These are phyloP conservation scores for Dryas integrifolia DNA, from an alignment of 331 rosid genomes.

Conservation along the genomic window DNA sequence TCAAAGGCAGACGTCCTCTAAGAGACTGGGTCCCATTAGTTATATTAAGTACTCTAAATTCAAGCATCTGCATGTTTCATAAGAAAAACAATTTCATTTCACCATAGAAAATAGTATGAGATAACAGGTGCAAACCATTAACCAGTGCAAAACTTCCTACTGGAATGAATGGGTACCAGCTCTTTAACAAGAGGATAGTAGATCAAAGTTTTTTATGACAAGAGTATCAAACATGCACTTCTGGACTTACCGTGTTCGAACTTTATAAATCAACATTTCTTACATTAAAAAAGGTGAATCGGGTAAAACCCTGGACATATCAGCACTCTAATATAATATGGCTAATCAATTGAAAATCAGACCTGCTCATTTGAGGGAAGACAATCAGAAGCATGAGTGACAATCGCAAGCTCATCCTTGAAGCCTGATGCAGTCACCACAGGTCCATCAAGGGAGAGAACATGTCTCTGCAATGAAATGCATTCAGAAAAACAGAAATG, in stretches of 20 bases:
- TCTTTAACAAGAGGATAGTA: conserved; percentile 1
- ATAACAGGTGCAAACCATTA: conserved; percentile 8
- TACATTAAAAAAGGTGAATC: not conserved
- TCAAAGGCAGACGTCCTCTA: conserved; percentile 67
- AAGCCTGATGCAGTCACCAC: conserved; percentile 93
- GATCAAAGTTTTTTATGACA: not conserved
- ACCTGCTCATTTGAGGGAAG: conserved; percentile 85
- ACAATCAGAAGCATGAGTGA: conserved; percentile 68
- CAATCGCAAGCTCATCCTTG: conserved; percentile 79
- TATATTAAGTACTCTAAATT: conserved; percentile 63
- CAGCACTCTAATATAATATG: conserved; percentile 14
- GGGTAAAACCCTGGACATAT: conserved; percentile 4
- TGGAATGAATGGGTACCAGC: not conserved
- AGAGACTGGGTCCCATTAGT: conserved; percentile 51
- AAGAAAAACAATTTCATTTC: conserved; percentile 21
- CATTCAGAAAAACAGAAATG: conserved; percentile 27
- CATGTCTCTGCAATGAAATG: conserved; percentile 60
- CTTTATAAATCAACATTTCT: not conserved
- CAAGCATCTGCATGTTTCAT: conserved; percentile 57
- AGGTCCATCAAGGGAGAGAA: conserved; percentile 78
- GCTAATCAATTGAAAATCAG: not conserved
- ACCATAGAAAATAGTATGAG: conserved; percentile 8
- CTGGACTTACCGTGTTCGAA: not conserved
- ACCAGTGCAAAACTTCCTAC: not conserved
- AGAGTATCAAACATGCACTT: conserved; percentile 11